Evolutionary conservation across 2,329 filamentous ascomycete genomes (phyloP), one percentile per base, ranked within the genome.

Genomic region (Claviceps africana): DNA sequence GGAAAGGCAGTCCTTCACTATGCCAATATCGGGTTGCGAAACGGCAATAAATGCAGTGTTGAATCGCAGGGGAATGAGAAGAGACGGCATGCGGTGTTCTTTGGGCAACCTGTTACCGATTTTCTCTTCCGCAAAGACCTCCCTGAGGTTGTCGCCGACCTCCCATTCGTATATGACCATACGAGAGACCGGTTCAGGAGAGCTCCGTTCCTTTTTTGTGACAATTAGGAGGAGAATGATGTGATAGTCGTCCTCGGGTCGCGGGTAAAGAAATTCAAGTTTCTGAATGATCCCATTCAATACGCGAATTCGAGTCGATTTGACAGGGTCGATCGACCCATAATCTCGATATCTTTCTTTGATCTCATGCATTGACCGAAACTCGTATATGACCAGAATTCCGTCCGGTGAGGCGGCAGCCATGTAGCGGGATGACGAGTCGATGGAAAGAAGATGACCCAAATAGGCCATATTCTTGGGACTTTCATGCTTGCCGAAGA

Each of bases 261-360:
- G 74, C 8, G 89, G 86, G 54, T 85, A 81, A 2, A 98, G 73
- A 57, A 97, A 98, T 22, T 89, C 85, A 74, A 96, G 83, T 59
- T 88, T 86, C 59, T 91, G 75, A 52, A 97, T 87, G n/a, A 83
- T 74, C 1, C 87, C 89, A 8, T 82, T 77, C 8, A 88, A 71
- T 10, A 65, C 57, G 10, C 75, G 71, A 19, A 71, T 61, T 19
- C 67, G 62, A 40, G 59, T 64, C 0, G 64, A 66, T 54, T 73
- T 73, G 53, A 95, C 76, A 1, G 85, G 85, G 10, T 72, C 65
- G 53, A 86, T 65, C 56, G 68, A 61, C n/a, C 70, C 65, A 33
- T 63, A 61, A 39, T 61, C 57, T 17, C 60, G 62, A 61, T 74
- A 84, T 62, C 70, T 81, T 59, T 59, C 64, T 58, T 66, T 75